These are phyloP conservation scores for Micromonas commoda DNA, from an alignment of 139 green algal species.

Conservation along the genomic window DNA sequence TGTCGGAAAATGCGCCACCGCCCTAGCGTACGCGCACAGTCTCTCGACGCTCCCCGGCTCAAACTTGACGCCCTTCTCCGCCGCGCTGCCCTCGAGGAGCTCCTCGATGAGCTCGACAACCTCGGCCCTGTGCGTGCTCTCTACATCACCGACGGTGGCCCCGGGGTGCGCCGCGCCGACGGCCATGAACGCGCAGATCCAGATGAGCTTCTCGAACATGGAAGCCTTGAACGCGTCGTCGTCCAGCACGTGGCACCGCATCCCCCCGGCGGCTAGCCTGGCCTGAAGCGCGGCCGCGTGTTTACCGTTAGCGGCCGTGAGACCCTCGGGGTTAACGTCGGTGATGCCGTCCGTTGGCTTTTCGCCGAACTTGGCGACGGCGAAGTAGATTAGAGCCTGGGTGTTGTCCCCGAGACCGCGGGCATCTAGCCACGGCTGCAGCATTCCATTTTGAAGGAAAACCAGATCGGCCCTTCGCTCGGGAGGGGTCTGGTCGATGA, in stretches of 20 bases:
- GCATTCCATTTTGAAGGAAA: constrained; percentile 98
- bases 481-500: constrained; percentile 62
- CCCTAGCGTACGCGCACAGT: constrained; percentile 76
- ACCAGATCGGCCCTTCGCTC: constrained; percentile 77
- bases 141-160: constrained; percentile 70
- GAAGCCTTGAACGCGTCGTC: constrained; percentile 52
- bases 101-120: constrained; percentile 71
- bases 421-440: constrained; percentile 62
- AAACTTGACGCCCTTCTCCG: constrained; percentile 58
- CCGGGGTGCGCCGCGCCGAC: constrained; percentile 71
- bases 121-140: constrained; percentile 53
- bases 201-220: constrained; percentile 99
- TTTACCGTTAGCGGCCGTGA: constrained; percentile 80
- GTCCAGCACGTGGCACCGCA: constrained; percentile 79
- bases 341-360: constrained; percentile 83
- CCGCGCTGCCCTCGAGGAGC: constrained; percentile 53
- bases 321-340: constrained; percentile 89
- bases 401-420: constrained; percentile 76
- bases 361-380: constrained; percentile 89
- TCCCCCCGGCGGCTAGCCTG: constrained; percentile 60
- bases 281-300: constrained; percentile 73
- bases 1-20: constrained; percentile 92
- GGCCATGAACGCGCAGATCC: constrained; percentile 95
- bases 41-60: constrained; percentile 58
- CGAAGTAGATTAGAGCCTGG: constrained; percentile 93